These are phyloP conservation scores for Neurospora sp. DNA, from an alignment of 495 filamentous ascomycete genomes.

Conservation along the genomic window DNA sequence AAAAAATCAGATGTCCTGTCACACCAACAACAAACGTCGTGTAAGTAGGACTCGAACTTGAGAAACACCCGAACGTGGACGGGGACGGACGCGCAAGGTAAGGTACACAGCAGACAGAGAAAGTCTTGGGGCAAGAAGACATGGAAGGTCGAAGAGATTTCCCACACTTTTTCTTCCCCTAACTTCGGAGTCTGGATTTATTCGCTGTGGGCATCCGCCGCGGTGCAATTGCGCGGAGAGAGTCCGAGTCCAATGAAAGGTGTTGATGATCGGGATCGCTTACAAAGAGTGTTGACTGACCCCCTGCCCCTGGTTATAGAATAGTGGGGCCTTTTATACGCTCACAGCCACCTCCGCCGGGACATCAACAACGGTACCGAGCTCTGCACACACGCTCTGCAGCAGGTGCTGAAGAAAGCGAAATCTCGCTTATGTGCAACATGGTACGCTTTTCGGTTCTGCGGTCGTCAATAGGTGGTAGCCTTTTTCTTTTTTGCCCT, in stretches of 20 bases:
- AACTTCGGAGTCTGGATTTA: background rate
- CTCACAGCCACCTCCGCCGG: background rate
- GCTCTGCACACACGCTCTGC: background rate
- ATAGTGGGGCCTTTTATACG: background rate
- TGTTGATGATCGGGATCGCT: background rate
- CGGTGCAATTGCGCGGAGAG: background rate
- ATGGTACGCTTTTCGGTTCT: background rate
- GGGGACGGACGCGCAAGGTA: background rate
- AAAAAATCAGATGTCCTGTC: no score
- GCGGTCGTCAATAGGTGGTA: background rate
- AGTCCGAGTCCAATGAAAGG: background rate
- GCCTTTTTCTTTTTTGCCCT: background rate
- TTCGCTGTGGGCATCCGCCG: background rate
- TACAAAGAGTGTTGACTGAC: background rate
- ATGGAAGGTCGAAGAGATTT: background rate
- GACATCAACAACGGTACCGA: background rate
- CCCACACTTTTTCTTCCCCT: background rate
- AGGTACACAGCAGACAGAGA: background rate
- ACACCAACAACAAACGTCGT: no score
- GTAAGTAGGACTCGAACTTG: no score
- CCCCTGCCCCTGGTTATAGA: background rate
- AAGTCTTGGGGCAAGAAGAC: background rate
- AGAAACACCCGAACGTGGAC: no score
- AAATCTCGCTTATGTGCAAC: background rate
- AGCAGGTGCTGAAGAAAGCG: background rate